A percentile compares a stretch with the other conserved stretches of the same genome.
Conservation (phyloP, 192 early-diverging fungal species). For the Entomortierella chlamydospora region DNA sequence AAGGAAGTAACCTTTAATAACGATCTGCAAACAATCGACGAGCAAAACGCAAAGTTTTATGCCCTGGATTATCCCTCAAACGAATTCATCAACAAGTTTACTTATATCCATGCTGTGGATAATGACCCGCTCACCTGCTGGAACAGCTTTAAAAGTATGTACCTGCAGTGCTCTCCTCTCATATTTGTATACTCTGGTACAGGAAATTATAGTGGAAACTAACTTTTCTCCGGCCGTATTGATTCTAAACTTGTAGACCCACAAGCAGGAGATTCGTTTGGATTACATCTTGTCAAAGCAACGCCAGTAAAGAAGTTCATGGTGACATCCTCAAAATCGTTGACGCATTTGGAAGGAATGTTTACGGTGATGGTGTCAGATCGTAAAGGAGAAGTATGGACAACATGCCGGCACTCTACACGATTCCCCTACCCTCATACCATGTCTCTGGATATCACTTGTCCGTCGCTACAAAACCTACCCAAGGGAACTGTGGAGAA, state of each 20-base stretch:
- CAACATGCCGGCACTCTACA: constrained; percentile 21
- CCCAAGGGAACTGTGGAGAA: constrained; percentile 9
- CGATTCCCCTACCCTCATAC: constrained; percentile 33
- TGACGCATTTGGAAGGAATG: constrained; percentile 26
- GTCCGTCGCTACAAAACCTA: constrained; percentile 7
- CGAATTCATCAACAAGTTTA: constrained; percentile 52
- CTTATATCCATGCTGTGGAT: constrained; percentile 66
- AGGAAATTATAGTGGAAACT: too few species aligned
- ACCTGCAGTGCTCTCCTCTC: not conserved
- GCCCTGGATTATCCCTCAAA: constrained; percentile 52
- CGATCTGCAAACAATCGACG: constrained; percentile 52
- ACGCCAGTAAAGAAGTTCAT: constrained; percentile 19
- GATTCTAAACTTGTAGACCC: constrained; percentile 8
- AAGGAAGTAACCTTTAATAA: constrained; percentile 53
- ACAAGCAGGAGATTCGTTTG: constrained; percentile 61
- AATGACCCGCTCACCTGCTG: constrained; percentile 60
- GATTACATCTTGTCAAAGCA: constrained; percentile 57
- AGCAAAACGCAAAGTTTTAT: constrained; percentile 57
- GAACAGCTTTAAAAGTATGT: constrained; percentile 52
- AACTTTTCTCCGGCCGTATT: too few species aligned
- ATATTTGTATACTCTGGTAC: too few species aligned
- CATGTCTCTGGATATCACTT: constrained; percentile 36
- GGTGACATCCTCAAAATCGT: constrained; percentile 26
- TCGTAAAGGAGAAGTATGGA: constrained; percentile 20
- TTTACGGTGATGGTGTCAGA: constrained; percentile 33